Base-by-base conservation (phyloP, 345 rosid species). In the Brassica nigra region DNA sequence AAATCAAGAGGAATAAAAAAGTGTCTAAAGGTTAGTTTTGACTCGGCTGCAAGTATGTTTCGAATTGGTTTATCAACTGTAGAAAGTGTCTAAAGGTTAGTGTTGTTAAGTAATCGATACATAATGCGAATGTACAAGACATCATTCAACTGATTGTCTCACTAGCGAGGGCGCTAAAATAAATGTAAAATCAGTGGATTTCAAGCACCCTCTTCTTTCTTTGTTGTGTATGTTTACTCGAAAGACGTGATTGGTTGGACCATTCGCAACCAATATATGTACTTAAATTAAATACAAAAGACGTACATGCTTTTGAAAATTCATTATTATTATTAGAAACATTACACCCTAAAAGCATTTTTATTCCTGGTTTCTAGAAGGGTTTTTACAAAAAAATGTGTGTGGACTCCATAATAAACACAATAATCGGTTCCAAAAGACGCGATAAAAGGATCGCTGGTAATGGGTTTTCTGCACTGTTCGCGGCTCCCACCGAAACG, bases 181-280 rank as follows among this genome's bases (percentile, higher is more conserved):
- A 74, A 68, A 79, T 79, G 75, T 79, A 49, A 68, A 27, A 11
- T n/a, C 47, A 61, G 54, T 68, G 27, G 31, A 61, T 68, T 42
- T 78, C 20, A 67, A 31, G 73, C 15, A 73, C 23, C 7, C 15
- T 31, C 39, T 42, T 8, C 10, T 58, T 59, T 20, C 8, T 27
- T 20, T 49, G 7, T n/a, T 49, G 10, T 5, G 20, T 66, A 59
- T 3, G 8, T 44, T 49, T 2, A 74, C 83, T 80, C 34, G 29
- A 6, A 74, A 80, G 69, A 64, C 34, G 83, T 78, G 71, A 62
- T 36, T 68, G 79, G 83, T 74, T 75, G 78, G 78, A 74, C 78
- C 75, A 68, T 68, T 74, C 14, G 7, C 75, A 68, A 74, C 61
- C 78, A 47, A 74, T 27, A 62, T 68, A 80, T 79, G 47, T 9